phyloP scores from a whole-genome alignment of 2,329 filamentous ascomycete species.

The Aspergillus flavus region DNA sequence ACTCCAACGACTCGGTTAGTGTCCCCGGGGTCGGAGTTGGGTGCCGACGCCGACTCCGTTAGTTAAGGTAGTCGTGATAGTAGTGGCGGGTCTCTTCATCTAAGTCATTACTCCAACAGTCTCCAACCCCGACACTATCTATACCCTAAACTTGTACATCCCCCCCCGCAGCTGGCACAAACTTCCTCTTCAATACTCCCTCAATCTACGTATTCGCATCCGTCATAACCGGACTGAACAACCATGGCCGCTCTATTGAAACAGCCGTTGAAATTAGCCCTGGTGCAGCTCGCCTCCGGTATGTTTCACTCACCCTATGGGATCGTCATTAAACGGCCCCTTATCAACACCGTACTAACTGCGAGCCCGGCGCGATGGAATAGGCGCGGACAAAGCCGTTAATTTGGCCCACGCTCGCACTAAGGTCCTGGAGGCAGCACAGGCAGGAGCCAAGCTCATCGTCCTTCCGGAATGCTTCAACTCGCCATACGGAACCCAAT shows the following conservation, averaged over 20 bases:
- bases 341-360: slow-evolving; percentile 7
- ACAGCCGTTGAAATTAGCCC: slow-evolving; percentile 75
- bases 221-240: background rate
- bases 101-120: background rate
- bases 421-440: slow-evolving; percentile 80
- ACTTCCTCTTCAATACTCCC: slow-evolving; percentile 4
- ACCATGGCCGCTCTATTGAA: slow-evolving; percentile 65
- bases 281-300: slow-evolving; percentile 79
- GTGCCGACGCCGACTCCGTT: background rate
- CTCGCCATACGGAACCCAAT: slow-evolving; percentile 89
- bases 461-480: slow-evolving; percentile 99
- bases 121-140: slow-evolving; percentile 8
- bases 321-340: background rate
- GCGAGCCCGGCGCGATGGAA: background rate
- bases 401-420: slow-evolving; percentile 81
- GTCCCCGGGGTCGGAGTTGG: background rate
- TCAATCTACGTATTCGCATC: background rate
- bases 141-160: background rate
- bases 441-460: slow-evolving; percentile 76
- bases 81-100: background rate
- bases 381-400: slow-evolving; percentile 75
- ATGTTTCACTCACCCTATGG: slow-evolving; percentile 9
- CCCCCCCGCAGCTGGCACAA: background rate
- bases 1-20: background rate
- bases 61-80: background rate